Conservation (phyloP, 176 grass and related monocot genomes). For the Avena atlantica region DNA sequence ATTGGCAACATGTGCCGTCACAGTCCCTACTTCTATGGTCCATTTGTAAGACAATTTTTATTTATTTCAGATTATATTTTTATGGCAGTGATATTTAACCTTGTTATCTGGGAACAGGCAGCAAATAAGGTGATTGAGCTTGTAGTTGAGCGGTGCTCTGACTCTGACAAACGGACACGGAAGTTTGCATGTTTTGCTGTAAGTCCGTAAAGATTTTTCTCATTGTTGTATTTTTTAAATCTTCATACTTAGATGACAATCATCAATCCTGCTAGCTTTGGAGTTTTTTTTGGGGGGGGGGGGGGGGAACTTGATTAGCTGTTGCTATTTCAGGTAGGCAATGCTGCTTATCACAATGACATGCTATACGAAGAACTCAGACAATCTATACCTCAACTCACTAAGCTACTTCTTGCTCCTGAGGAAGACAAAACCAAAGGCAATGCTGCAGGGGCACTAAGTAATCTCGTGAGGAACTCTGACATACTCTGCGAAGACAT, state of each 20-base stretch:
- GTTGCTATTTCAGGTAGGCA: conserved; percentile 69
- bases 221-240: not conserved
- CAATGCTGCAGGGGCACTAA: conserved; percentile 93
- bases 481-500: conserved; percentile 69
- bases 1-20: conserved; percentile 99
- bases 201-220: conserved; percentile 41
- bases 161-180: conserved; percentile 84
- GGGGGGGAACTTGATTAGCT: not conserved
- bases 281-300: not conserved
- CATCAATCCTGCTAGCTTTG: conserved; percentile 3
- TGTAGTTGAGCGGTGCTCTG: conserved; percentile 89
- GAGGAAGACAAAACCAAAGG: conserved; percentile 99
- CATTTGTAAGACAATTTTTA: conserved; percentile 71
- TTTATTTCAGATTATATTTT: conserved; percentile 28
- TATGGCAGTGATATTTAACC: conserved; percentile 30
- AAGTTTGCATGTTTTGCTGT: conserved; percentile 99
- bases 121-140: conserved; percentile 75
- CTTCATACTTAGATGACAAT: not conserved
- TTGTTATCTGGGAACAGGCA: conserved; percentile 56
- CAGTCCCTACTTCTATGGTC: conserved; percentile 80
- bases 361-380: conserved; percentile 80
- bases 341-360: conserved; percentile 98
- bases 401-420: conserved; percentile 68
- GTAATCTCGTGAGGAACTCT: conserved; percentile 85
- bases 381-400: conserved; percentile 79